Percentiles rank a stretch among this genome's conserved stretches.
These are phyloP conservation scores for Jacaranda mimosifolia DNA, from an alignment of 257 asterid genomes.

Conservation along the genomic window DNA sequence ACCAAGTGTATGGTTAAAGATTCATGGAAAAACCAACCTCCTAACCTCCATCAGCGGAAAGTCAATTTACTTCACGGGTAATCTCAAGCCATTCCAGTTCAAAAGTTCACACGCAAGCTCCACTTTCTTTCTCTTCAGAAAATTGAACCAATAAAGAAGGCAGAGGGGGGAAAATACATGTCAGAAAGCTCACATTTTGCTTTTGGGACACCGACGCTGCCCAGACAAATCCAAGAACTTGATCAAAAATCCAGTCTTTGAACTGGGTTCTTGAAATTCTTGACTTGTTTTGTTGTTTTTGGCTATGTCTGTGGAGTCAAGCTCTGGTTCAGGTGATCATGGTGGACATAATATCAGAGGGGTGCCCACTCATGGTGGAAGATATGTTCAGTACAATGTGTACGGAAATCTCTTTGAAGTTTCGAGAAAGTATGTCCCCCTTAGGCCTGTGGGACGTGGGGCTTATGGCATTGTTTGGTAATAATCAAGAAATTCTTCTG, in stretches of 20 bases:
- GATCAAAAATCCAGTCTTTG: slow-evolving; percentile 30
- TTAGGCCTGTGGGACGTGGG: slow-evolving; percentile 86
- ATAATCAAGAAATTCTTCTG: not conserved
- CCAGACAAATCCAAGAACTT: slow-evolving; percentile 16
- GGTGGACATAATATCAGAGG: slow-evolving; percentile 68
- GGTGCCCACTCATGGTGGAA: slow-evolving; percentile 75
- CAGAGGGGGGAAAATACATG: slow-evolving; percentile 41
- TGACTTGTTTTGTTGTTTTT: not conserved
- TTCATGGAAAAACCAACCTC: slow-evolving; percentile 24
- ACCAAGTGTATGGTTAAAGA: slow-evolving; percentile 66
- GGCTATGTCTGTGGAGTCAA: slow-evolving; percentile 64
- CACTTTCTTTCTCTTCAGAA: slow-evolving; percentile 49
- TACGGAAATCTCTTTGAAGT: slow-evolving; percentile 84
- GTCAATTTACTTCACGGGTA: slow-evolving; percentile 69
- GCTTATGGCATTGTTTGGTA: slow-evolving; percentile 90
- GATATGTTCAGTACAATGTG: slow-evolving; percentile 78
- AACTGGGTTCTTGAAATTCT: slow-evolving; percentile 33
- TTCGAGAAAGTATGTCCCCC: slow-evolving; percentile 72
- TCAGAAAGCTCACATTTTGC: slow-evolving; percentile 40
- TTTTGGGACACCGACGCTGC: slow-evolving; percentile 47
- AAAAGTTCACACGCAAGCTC: slow-evolving; percentile 63
- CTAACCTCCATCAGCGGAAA: slow-evolving; percentile 35
- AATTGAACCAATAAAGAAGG: slow-evolving; percentile 8
- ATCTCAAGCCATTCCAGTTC: slow-evolving; percentile 68
- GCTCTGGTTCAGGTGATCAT: slow-evolving; percentile 70